Base-by-base conservation (phyloP, 2,329 filamentous ascomycete genomes). In the Botrytis galanthina region DNA sequence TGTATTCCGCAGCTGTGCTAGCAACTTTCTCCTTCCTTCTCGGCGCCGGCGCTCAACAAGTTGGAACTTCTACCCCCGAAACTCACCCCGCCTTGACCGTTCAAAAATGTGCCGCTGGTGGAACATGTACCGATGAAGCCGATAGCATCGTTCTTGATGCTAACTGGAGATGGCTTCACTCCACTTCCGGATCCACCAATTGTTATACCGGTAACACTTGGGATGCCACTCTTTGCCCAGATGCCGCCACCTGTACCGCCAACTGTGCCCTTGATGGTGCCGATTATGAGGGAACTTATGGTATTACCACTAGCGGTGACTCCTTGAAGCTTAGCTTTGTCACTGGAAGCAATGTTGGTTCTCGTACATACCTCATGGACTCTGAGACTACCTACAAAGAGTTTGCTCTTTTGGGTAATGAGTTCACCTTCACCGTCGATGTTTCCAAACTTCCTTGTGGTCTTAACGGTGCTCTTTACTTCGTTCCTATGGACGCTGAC, bases 401-500 rank as follows among this genome's bases (percentile, higher is more conserved):
- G n/a, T 84, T 90, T 67, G 81, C 82, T 57, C 83, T 87, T 76
- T 86, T 89, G 77, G 84, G 87, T 74, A 82, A 87, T 76, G 89
- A 89, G 78, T 63, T 75, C 32, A 42, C 44, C 32, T 92, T 93
- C 75, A 90, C 92, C 73, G 90, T 92, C 59, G 91, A 93, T 80
- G 87, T 91, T 64, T 91, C 89, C 46, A 87, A 87, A 76, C 84
- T 92, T 29, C 87, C 87, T 74, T 93, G 91, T 79, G 91, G 91
- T 75, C 83, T 93, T 75, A 93, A 93, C 82, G 91, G 91, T 72
- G 91, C 91, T 68, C 83, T 93, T 59, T 93, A 93, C 83, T 85
- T 92, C 60, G 84, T 87, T 29, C 83, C 87, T 79, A 92, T 92
- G 90, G 85, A 87, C 29, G 82, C 84, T 4, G 87, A 90, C 76